Percentiles rank a stretch among this genome's conserved stretches.
Evolutionary conservation across 108 stramenopile species (phyloP).

Genomic region (Parietichytrium sp.): DNA sequence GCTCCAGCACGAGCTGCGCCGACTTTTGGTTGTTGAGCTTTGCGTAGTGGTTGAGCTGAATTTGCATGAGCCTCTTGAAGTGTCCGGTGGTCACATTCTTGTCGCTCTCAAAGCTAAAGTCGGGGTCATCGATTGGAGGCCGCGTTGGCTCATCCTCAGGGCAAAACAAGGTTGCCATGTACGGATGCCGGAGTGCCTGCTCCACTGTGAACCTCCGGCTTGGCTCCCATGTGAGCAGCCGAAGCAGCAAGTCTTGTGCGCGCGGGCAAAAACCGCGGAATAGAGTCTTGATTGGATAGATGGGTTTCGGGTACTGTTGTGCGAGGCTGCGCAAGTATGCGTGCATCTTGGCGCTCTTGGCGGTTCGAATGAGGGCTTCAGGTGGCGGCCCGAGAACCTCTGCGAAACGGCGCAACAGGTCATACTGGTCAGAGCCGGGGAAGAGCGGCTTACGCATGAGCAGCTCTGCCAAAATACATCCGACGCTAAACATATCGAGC

Average conservation of each 20-base stretch:
- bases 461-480: conserved; percentile 91
- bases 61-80: no score
- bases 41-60: no score
- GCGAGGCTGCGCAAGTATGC: conserved; percentile 2
- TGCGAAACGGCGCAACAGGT: conserved; percentile 77
- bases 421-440: conserved; percentile 84
- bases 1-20: no score
- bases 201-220: conserved; percentile 10
- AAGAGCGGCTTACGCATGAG: conserved; percentile 86
- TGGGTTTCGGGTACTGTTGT: conserved; percentile 34
- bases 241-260: background rate
- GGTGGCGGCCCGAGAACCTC: conserved; percentile 75
- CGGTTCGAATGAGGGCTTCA: conserved; percentile 24
- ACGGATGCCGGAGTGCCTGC: conserved; percentile 25
- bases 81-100: no score
- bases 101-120: conserved; percentile 1
- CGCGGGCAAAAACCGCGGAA: conserved; percentile 23
- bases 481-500: conserved; percentile 95
- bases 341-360: background rate
- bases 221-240: conserved; percentile 32
- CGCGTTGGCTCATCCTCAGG: conserved; percentile 24
- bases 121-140: background rate
- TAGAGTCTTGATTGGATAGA: background rate
- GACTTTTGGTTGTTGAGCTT: no score
- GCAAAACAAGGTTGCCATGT: background rate